phyloP scores from a whole-genome alignment of 2,329 filamentous ascomycete genomes.

The Trichoderma citrinoviride region DNA sequence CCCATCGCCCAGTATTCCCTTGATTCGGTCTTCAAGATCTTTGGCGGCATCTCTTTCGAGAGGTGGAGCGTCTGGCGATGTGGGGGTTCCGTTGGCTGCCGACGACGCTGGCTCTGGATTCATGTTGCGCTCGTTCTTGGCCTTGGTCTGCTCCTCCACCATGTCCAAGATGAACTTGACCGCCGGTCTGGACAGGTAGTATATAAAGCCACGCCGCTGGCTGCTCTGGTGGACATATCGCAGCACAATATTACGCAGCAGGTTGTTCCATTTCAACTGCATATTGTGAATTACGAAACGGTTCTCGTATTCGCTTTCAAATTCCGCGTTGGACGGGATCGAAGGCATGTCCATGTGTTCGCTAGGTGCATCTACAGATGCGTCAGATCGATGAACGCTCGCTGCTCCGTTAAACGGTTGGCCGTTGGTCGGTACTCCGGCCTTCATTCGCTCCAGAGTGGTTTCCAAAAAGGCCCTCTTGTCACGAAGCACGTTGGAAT shows the following conservation, averaged over 20 bases:
- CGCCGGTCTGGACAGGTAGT: constrained; percentile 92
- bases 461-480: constrained; percentile 58
- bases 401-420: constrained; percentile 29
- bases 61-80: constrained; percentile 40
- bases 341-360: constrained; percentile 62
- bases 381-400: constrained; percentile 35
- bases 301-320: constrained; percentile 94
- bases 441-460: constrained; percentile 52
- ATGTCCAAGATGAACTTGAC: constrained; percentile 99
- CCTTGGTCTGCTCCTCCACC: constrained; percentile 86
- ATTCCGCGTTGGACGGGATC: constrained; percentile 70
- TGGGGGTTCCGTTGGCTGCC: constrained; percentile 29
- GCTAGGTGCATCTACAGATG: constrained; percentile 52
- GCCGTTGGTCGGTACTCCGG: constrained; percentile 35
- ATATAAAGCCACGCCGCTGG: constrained; percentile 92
- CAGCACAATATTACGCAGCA: constrained; percentile 90
- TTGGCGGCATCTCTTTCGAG: constrained; percentile 57
- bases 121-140: constrained; percentile 43
- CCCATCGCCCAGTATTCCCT: constrained; percentile 79
- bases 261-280: constrained; percentile 98
- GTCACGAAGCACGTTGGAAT: constrained; percentile 55
- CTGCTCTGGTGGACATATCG: constrained; percentile 97
- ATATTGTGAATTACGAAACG: constrained; percentile 97
- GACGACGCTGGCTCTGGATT: constrained; percentile 34
- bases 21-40: constrained; percentile 79